Evolutionary conservation across 371 early-diverging fungal species (phyloP).

Genomic region (Lichtheimia ramosa): DNA sequence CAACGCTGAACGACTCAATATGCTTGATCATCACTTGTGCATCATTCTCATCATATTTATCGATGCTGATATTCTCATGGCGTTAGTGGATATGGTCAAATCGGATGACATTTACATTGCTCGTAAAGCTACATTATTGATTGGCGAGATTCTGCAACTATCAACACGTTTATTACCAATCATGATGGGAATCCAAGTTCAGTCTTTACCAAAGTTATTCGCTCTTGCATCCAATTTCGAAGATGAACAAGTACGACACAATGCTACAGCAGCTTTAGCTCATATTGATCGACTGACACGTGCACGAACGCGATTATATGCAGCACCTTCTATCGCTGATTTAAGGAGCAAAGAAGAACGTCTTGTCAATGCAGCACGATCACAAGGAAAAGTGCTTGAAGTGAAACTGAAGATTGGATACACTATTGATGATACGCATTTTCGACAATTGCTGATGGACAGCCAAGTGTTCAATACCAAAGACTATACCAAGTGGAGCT

Average conservation of each 20-base stretch:
- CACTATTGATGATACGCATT: slow-evolving; percentile 80
- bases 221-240: slow-evolving; percentile 75
- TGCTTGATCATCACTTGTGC: slow-evolving; percentile 73
- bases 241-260: slow-evolving; percentile 73
- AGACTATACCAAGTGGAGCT: slow-evolving; percentile 83
- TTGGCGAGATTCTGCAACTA: slow-evolving; percentile 78
- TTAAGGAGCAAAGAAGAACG: slow-evolving; percentile 13
- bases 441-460: slow-evolving; percentile 63
- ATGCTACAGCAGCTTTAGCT: slow-evolving; percentile 71
- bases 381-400: slow-evolving; percentile 60
- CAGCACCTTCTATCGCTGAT: slow-evolving; percentile 20
- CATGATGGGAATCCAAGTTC: slow-evolving; percentile 57
- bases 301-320: slow-evolving; percentile 25
- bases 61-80: slow-evolving; percentile 79
- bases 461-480: slow-evolving; percentile 75
- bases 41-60: slow-evolving; percentile 76
- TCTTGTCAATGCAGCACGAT: slow-evolving; percentile 21
- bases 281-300: slow-evolving; percentile 71
- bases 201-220: slow-evolving; percentile 77
- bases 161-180: slow-evolving; percentile 69
- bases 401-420: slow-evolving; percentile 69
- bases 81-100: slow-evolving; percentile 53
- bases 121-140: slow-evolving; percentile 67
- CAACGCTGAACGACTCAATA: slow-evolving; percentile 51
- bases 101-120: slow-evolving; percentile 52